Base-by-base conservation (phyloP, 495 filamentous ascomycete genomes). In the Geoglossum glabrum region DNA sequence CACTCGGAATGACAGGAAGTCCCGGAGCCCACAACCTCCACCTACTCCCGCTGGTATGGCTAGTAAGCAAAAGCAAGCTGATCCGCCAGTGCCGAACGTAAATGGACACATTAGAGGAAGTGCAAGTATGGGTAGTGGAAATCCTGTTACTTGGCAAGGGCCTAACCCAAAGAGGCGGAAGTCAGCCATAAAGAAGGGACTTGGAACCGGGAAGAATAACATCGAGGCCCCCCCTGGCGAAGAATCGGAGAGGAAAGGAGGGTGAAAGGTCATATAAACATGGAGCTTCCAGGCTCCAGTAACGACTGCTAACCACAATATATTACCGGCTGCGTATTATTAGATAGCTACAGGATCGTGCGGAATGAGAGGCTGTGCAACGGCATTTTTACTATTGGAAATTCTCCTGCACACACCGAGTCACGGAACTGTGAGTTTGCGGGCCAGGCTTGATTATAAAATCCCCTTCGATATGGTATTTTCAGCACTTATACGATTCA, bases 191-290 rank as follows among this genome's bases (percentile, higher is more conserved):
- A 56, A 56, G 54, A 56, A 56, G n/a, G 54, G 26, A 15, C 31
- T 17, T 26, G 23, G 21, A 33, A 17, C 5, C 13, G 54, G 31
- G 19, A 38, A 38, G 28, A 40, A 17, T 26, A 7, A 38, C 23
- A 21, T 45, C 30, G 27, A 73, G 58, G 57, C 62, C 0, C 27
- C 71, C 56, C 71, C 71, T 9, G 61, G 60, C 5, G 68, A 69
- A 60, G 68, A 67, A 59, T 58, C 62, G 1, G 71, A 72, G 56
- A 64, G 69, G 57, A 73, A 73, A 58, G 71, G 71, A 17, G 71
- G 71, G 4, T 73, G 61, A 59, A 6, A 8, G 17, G 15, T 15
- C 25, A 15, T 26, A 25, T 25, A 28, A 8, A 21, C 26, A 25
- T 50, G 21, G 21, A 25, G 26, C 46, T 28, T 50, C 26, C 21